phyloP scores from a whole-genome alignment of 352 stramenopile genomes.

The Phytopythium boreale region DNA sequence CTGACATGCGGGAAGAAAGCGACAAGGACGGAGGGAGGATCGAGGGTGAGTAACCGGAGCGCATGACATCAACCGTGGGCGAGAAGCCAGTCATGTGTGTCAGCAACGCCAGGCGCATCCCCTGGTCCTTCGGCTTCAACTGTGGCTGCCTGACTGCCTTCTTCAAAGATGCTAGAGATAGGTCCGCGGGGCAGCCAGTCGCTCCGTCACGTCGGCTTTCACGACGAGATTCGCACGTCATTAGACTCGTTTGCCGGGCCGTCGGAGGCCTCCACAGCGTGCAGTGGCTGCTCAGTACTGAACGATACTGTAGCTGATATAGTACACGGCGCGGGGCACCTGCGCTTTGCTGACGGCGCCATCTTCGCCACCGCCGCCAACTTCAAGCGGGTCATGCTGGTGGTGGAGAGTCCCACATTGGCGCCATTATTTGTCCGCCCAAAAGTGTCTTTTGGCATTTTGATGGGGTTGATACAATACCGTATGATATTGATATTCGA shows the following conservation, averaged over 20 bases:
- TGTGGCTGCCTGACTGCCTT: neutral
- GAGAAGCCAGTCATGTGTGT: neutral
- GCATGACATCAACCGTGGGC: neutral
- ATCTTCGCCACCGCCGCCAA: neutral
- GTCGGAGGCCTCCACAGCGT: neutral
- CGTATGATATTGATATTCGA: neutral
- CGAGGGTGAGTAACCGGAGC: neutral
- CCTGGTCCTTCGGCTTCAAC: neutral
- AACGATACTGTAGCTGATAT: neutral
- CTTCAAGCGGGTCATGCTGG: conserved; percentile 1
- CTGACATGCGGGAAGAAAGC: neutral
- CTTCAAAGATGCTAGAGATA: conserved; percentile 3
- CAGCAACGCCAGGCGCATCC: neutral
- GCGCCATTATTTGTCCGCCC: neutral
- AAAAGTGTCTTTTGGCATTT: neutral
- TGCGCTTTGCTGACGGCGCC: neutral
- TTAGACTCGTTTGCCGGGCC: neutral
- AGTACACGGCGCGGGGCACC: neutral
- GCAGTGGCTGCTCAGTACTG: neutral
- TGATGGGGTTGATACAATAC: neutral
- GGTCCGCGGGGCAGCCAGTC: neutral
- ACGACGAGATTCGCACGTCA: neutral
- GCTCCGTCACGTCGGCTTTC: conserved; percentile 1
- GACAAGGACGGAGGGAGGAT: neutral
- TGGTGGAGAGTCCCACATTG: neutral